Conservation (phyloP, 1,284 basidiomycete species). For the Vanrija sp. region DNA sequence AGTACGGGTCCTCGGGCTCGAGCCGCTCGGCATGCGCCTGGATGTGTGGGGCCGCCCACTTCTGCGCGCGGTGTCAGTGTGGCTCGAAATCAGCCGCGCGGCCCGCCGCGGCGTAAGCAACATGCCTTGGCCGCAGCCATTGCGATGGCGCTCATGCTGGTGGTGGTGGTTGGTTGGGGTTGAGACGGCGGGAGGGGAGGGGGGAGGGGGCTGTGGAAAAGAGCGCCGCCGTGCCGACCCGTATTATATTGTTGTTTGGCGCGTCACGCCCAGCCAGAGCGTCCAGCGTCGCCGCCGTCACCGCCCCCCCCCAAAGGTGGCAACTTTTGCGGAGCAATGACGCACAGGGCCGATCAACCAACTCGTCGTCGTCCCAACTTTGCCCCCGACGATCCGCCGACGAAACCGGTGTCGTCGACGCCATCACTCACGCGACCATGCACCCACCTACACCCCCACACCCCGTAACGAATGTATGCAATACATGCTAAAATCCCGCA, state of each 20-base stretch:
- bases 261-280: too few species aligned
- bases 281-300: too few species aligned
- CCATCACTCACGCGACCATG: too few species aligned
- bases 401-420: too few species aligned
- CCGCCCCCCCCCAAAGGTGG: too few species aligned
- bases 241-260: too few species aligned
- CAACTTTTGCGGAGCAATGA: too few species aligned
- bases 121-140: background rate
- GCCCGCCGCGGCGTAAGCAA: background rate
- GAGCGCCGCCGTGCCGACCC: background rate
- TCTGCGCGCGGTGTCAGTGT: constrained; percentile 4
- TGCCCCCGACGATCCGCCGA: too few species aligned
- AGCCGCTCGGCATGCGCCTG: constrained; percentile 50
- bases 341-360: too few species aligned
- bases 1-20: constrained; percentile 69
- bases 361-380: too few species aligned
- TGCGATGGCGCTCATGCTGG: background rate
- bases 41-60: background rate
- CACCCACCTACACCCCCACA: too few species aligned
- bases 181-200: background rate
- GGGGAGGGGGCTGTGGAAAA: background rate
- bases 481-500: constrained; percentile 13
- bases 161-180: background rate
- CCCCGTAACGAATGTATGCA: constrained; percentile 12
- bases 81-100: background rate